Evolutionary conservation across 2,329 filamentous ascomycete species (phyloP).

Genomic region (Colletotrichum lini): DNA sequence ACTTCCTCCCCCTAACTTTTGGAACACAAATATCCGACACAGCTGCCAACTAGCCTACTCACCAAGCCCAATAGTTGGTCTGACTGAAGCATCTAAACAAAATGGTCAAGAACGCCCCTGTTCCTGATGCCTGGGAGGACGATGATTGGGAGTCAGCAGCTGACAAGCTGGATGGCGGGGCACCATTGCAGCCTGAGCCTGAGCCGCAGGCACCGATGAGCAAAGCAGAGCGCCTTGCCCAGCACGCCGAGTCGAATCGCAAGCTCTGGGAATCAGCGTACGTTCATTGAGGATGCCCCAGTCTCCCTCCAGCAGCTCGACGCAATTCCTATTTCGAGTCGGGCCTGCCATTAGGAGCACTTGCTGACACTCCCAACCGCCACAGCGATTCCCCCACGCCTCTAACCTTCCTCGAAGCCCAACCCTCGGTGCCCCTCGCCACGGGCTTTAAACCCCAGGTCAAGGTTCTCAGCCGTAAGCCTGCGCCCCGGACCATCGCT

Average conservation of each 20-base stretch:
- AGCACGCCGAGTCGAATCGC: conserved; percentile 86
- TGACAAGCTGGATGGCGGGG: conserved; percentile 66
- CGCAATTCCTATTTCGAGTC: not conserved
- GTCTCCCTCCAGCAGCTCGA: not conserved
- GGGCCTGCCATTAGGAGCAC: not conserved
- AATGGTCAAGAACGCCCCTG: conserved; percentile 63
- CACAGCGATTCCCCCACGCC: conserved; percentile 80
- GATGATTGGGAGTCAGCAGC: conserved; percentile 89
- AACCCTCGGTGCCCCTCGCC: conserved; percentile 71
- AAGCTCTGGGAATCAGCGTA: conserved; percentile 93
- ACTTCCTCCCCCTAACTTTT: not conserved
- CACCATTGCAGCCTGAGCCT: conserved; percentile 51
- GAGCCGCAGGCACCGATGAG: conserved; percentile 64
- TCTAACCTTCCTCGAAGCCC: conserved; percentile 81
- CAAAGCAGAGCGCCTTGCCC: conserved; percentile 83
- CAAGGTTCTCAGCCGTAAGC: conserved; percentile 88
- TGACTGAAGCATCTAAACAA: conserved; percentile 45
- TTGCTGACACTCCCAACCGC: conserved; percentile 7
- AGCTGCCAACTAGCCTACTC: not conserved
- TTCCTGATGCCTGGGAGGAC: conserved; percentile 89
- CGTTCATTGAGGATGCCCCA: conserved; percentile 46
- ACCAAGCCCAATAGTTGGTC: not conserved
- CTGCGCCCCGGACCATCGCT: conserved; percentile 71
- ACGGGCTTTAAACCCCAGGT: conserved; percentile 86
- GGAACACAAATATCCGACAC: not conserved